phyloP scores from a whole-genome alignment of 202 grass and related monocot species.

The Eragrostis tef region DNA sequence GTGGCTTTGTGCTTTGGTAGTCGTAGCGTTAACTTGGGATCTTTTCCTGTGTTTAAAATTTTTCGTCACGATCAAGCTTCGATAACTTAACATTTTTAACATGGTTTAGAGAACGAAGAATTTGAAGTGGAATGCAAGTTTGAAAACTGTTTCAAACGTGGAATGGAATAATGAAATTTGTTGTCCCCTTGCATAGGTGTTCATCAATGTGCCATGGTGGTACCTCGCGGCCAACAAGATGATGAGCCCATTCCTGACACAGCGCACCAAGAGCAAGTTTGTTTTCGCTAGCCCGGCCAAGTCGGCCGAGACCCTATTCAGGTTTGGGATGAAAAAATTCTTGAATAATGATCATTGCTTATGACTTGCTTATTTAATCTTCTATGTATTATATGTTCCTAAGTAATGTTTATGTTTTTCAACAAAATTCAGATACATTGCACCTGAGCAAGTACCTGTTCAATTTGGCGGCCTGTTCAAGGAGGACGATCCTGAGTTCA shows the following conservation, averaged over 20 bases:
- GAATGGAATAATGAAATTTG: conserved; percentile 33
- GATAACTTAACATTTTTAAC: neutral
- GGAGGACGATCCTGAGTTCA: conserved; percentile 90
- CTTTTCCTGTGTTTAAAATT: conserved; percentile 32
- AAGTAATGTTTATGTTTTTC: conserved; percentile 1
- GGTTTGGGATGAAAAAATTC: conserved; percentile 36
- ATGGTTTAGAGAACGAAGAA: neutral
- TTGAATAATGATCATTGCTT: neutral
- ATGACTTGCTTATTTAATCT: neutral
- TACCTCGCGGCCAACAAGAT: conserved; percentile 91
- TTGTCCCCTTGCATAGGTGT: conserved; percentile 58
- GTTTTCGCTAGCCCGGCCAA: conserved; percentile 89
- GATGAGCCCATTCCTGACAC: conserved; percentile 96
- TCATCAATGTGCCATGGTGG: conserved; percentile 99
- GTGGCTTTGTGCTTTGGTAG: conserved; percentile 28
- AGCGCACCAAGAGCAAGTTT: conserved; percentile 98
- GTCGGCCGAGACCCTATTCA: conserved; percentile 86
- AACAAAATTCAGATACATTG: conserved; percentile 68
- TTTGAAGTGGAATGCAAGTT: conserved; percentile 10
- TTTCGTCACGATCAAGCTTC: neutral
- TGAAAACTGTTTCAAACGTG: neutral
- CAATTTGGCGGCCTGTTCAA: conserved; percentile 91
- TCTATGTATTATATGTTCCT: neutral
- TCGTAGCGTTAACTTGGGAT: conserved; percentile 24
- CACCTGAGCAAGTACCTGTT: conserved; percentile 90